phyloP scores from a whole-genome alignment of 2,329 filamentous ascomycete species.

The Fusarium gaditjirri region DNA sequence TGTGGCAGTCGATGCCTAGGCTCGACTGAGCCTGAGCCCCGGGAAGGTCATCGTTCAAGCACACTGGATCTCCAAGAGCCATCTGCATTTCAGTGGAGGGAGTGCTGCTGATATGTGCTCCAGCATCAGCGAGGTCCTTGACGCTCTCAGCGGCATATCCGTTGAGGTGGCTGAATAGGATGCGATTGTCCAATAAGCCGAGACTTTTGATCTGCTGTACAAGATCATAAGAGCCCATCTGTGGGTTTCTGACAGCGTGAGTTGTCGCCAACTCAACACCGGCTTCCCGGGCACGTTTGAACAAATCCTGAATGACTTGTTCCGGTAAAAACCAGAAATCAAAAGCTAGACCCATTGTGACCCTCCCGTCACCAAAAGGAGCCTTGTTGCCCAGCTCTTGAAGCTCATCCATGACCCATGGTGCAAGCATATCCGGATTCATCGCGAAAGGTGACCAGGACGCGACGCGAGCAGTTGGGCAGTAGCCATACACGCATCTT shows the following conservation, averaged over 20 bases:
- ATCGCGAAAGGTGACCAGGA: constrained; percentile 1
- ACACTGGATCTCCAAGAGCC: constrained; percentile 1
- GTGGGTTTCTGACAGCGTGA: neutral
- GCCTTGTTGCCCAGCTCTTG: neutral
- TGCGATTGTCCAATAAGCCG: neutral
- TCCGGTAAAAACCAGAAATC: constrained; percentile 15
- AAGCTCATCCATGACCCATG: neutral
- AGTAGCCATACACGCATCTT: constrained; percentile 16
- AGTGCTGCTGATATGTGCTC: constrained; percentile 5
- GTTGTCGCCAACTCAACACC: neutral
- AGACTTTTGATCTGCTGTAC: constrained; percentile 1
- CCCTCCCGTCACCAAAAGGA: neutral
- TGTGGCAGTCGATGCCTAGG: constrained; percentile 10
- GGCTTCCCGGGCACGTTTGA: neutral
- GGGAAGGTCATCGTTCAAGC: neutral
- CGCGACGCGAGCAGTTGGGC: constrained; percentile 2
- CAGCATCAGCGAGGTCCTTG: neutral
- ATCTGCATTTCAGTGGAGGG: constrained; percentile 27
- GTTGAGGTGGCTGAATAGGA: constrained; percentile 13
- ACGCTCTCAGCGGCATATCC: neutral
- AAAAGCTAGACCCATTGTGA: constrained; percentile 18
- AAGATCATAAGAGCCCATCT: neutral
- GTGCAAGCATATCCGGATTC: neutral
- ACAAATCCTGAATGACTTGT: neutral
- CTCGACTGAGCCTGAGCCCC: neutral